Evolutionary conservation across 2,329 filamentous ascomycete species (phyloP).

Genomic region (Beauveria sp.): DNA sequence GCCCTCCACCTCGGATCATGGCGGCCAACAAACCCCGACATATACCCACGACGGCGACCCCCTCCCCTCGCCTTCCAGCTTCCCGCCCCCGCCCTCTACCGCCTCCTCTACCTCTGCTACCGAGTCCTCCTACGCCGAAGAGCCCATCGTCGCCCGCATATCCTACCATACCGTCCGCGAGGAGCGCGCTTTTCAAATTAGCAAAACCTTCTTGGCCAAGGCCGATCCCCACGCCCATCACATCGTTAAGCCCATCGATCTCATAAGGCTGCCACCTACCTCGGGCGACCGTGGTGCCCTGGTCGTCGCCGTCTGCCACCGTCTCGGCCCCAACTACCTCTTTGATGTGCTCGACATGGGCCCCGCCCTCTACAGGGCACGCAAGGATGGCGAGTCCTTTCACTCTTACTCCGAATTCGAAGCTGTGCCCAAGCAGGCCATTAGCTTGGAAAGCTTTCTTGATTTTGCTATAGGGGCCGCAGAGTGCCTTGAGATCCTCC

Average conservation of each 20-base stretch:
- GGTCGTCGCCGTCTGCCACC: conserved; percentile 73
- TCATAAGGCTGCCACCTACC: conserved; percentile 62
- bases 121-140: conserved; percentile 50
- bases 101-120: conserved; percentile 26
- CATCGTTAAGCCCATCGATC: conserved; percentile 73
- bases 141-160: conserved; percentile 70
- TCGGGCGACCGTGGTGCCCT: conserved; percentile 64
- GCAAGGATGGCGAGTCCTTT: conserved; percentile 44
- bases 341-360: conserved; percentile 67
- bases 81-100: conserved; percentile 21
- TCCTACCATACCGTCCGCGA: conserved; percentile 77
- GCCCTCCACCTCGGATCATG: conserved; percentile 35
- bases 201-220: conserved; percentile 61
- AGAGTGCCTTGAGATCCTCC: conserved; percentile 81
- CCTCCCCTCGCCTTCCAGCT: conserved; percentile 22
- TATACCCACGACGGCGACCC: conserved; percentile 28
- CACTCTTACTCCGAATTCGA: conserved; percentile 36
- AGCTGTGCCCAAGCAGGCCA: conserved; percentile 47
- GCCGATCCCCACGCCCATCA: conserved; percentile 68
- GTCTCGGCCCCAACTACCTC: conserved; percentile 68
- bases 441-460: conserved; percentile 70
- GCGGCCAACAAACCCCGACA: conserved; percentile 25
- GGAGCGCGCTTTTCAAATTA: conserved; percentile 80
- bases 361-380: conserved; percentile 59
- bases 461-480: conserved; percentile 87